phyloP scores from a whole-genome alignment of 2,329 filamentous ascomycete species.

The Aspergillus neoniger region DNA sequence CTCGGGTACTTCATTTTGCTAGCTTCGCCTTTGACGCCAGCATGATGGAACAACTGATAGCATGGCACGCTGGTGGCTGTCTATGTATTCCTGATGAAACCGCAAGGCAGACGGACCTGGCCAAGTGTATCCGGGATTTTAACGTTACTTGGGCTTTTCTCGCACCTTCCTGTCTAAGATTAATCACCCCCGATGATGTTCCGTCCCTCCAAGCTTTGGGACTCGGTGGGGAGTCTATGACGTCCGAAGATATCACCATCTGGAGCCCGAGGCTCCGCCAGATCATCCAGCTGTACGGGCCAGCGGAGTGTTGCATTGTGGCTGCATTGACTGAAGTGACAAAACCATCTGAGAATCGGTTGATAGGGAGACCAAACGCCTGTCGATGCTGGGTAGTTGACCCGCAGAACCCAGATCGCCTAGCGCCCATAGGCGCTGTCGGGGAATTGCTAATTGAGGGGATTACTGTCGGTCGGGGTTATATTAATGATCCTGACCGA shows the following conservation, averaged over 20 bases:
- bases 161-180: slow-evolving; percentile 29
- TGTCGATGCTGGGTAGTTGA: background rate
- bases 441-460: background rate
- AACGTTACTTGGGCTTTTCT: slow-evolving; percentile 55
- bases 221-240: background rate
- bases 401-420: background rate
- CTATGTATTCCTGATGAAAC: slow-evolving; percentile 15
- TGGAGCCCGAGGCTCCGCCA: background rate
- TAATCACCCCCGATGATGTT: background rate
- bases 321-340: background rate
- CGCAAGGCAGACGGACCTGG: slow-evolving; percentile 38
- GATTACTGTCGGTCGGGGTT: background rate
- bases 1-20: background rate
- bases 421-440: background rate
- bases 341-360: background rate
- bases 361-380: background rate
- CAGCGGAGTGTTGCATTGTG: background rate
- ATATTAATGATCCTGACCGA: background rate
- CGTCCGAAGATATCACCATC: background rate
- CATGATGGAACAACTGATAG: slow-evolving; percentile 14
- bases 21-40: slow-evolving; percentile 5
- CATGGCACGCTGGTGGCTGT: slow-evolving; percentile 16
- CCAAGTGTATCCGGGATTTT: slow-evolving; percentile 48
- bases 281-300: background rate
- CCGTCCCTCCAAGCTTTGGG: background rate